phyloP scores from a whole-genome alignment of 768 basidiomycete genomes.

The Panellus pusillus region DNA sequence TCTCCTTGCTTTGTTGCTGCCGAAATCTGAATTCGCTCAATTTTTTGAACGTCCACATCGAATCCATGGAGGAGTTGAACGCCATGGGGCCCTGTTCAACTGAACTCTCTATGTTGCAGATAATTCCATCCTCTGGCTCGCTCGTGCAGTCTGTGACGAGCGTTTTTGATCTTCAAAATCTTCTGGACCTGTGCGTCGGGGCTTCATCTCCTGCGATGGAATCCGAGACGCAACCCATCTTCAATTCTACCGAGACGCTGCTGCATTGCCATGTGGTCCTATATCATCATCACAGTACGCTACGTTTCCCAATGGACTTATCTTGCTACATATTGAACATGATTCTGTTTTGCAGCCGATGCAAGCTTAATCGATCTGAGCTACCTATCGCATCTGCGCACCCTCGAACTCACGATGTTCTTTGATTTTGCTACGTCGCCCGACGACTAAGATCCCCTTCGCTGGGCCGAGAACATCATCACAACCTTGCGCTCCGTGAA shows the following conservation, averaged over 20 bases:
- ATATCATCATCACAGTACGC: slow-evolving; percentile 9
- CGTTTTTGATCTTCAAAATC: neutral
- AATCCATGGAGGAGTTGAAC: neutral
- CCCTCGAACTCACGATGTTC: slow-evolving; percentile 5
- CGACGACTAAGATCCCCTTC: slow-evolving; percentile 4
- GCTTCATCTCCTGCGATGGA: neutral
- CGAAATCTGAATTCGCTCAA: neutral
- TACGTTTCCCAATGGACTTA: neutral
- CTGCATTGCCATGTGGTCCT: neutral
- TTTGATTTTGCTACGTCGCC: slow-evolving; percentile 1
- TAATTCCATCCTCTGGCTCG: neutral
- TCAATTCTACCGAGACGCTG: neutral
- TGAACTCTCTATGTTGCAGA: neutral
- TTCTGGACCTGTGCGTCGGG: neutral
- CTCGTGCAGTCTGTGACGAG: slow-evolving; percentile 3
- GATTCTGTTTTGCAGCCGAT: slow-evolving; percentile 1
- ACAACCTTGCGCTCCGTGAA: neutral
- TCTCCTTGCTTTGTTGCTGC: slow-evolving; percentile 7
- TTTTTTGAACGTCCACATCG: neutral
- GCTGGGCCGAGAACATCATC: slow-evolving; percentile 4
- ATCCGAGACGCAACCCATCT: slow-evolving; percentile 1
- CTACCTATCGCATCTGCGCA: neutral
- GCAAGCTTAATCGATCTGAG: neutral
- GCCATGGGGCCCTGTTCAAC: neutral
- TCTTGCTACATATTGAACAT: neutral